Conservation (phyloP, 2,329 filamentous ascomycete genomes). For the Pseudofabraea citricarpa region DNA sequence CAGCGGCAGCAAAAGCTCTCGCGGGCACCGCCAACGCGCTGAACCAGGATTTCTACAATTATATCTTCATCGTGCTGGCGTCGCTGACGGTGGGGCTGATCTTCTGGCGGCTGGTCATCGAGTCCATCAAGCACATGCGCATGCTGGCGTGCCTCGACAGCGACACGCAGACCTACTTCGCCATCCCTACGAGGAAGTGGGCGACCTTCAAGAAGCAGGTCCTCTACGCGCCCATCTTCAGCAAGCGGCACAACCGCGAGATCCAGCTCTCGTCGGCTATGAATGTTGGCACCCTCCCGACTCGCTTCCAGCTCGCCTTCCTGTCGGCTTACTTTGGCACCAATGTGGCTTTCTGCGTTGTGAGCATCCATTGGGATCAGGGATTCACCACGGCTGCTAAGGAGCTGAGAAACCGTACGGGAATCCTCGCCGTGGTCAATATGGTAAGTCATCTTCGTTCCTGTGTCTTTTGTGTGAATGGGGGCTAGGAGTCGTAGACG, state of each 20-base stretch:
- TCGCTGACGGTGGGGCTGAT: constrained; percentile 58
- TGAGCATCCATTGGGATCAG: constrained; percentile 55
- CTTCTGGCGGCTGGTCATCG: constrained; percentile 59
- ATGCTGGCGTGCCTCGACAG: constrained; percentile 72
- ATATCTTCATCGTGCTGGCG: constrained; percentile 60
- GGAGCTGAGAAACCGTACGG: constrained; percentile 63
- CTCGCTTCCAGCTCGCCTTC: constrained; percentile 70
- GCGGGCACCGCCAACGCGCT: constrained; percentile 17
- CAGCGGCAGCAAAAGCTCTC: constrained; percentile 10
- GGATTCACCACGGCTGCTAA: constrained; percentile 38
- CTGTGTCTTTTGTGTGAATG: too few relatives aligned
- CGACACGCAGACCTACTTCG: constrained; percentile 76
- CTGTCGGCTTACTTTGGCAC: constrained; percentile 62
- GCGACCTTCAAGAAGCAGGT: constrained; percentile 65
- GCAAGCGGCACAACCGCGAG: constrained; percentile 72
- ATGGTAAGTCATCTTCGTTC: too few relatives aligned
- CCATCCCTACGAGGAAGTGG: constrained; percentile 45
- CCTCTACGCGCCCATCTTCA: constrained; percentile 65
- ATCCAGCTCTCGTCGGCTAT: constrained; percentile 63
- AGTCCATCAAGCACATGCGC: constrained; percentile 63
- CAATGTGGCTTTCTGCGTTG: constrained; percentile 73
- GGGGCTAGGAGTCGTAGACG: too few relatives aligned
- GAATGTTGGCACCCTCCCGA: constrained; percentile 72
- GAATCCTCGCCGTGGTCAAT: constrained; percentile 67
- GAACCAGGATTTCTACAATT: constrained; percentile 53